Base-by-base conservation (phyloP, 805 yeast genomes). In the Jamesozyma piceae region DNA sequence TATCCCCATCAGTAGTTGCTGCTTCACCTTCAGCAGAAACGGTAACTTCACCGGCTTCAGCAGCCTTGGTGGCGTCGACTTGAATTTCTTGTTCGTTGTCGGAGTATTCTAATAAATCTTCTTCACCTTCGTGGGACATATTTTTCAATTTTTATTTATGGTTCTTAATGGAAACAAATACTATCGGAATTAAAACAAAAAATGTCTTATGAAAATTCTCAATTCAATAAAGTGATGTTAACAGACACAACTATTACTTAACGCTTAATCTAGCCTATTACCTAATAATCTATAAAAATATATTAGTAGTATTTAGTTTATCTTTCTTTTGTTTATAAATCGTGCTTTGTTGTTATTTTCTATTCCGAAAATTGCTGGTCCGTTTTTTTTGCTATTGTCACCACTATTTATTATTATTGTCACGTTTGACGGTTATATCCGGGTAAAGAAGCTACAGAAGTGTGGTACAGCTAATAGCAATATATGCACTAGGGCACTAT, bases 51-150 rank as follows among this genome's bases (percentile, higher is more conserved):
- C 52, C 52, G 27, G 67, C 62, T 36, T 62, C 67, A 42, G 62
- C 63, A 44, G 72, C 66, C 47, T 72, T 63, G 49, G 78, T 62
- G 60, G 64, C 66, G 43, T 77, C 75, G 52, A 65, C 76, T 54
- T 82, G 86, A 57, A 86, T 80, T 66, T 85, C 82, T 67, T 92
- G 97, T 73, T 90, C 98, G 66, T 94, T 84, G 66, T 92, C 98
- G 65, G 97, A 89, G 80, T 92, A 92, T 67, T 92, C 98, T 71
- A 92, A 80, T 65, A 92, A 79, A 77, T 92, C 98, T 84, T 92
- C 98, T 83, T 90, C 97, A 62, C 92, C 94, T 76, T 84, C 94
- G 82, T 85, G 84, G 44, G 95, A 86, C 95, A 86, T 84, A 41
- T 43, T 44, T 43, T 18, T 36, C 27, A 26, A 17, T 21, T 41